These are phyloP conservation scores for Priceomyces haplophilus DNA, from an alignment of 805 yeast species.

Conservation along the genomic window DNA sequence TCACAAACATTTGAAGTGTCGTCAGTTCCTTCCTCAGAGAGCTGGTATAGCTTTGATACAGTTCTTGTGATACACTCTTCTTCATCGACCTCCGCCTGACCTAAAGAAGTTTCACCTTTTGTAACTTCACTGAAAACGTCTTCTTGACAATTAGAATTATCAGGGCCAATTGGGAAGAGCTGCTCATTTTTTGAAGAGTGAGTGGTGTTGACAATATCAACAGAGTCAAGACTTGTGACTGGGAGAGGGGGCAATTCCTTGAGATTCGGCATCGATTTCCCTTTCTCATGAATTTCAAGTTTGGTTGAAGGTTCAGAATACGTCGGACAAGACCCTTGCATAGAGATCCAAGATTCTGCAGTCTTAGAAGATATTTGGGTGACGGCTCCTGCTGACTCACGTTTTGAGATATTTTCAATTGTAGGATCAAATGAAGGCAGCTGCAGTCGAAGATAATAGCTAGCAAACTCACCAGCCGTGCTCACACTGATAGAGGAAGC, in stretches of 20 bases:
- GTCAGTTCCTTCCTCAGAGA: not conserved
- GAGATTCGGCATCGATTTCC: conserved; percentile 3
- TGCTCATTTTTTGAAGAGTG: too few relatives aligned
- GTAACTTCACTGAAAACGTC: not conserved
- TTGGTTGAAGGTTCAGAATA: not conserved
- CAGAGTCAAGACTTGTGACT: too few relatives aligned
- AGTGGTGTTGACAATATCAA: too few relatives aligned
- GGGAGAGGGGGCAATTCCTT: conserved; percentile 2
- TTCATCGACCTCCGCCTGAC: not conserved
- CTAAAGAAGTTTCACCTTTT: not conserved
- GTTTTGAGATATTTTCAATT: not conserved
- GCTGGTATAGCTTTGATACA: conserved; percentile 4
- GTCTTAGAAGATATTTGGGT: not conserved
- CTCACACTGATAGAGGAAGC: conserved; percentile 39
- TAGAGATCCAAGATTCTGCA: not conserved
- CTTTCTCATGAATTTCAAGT: conserved; percentile 2
- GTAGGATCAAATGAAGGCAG: not conserved
- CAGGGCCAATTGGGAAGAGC: too few relatives aligned
- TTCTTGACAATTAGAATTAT: too few relatives aligned
- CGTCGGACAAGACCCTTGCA: not conserved
- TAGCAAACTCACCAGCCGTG: conserved; percentile 31
- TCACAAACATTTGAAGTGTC: conserved; percentile 6
- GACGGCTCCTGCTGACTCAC: not conserved
- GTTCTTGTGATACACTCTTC: conserved; percentile 3
- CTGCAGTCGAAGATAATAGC: conserved; percentile 8